phyloP scores from a whole-genome alignment of 495 filamentous ascomycete species.

The Penicillium coprophilum region DNA sequence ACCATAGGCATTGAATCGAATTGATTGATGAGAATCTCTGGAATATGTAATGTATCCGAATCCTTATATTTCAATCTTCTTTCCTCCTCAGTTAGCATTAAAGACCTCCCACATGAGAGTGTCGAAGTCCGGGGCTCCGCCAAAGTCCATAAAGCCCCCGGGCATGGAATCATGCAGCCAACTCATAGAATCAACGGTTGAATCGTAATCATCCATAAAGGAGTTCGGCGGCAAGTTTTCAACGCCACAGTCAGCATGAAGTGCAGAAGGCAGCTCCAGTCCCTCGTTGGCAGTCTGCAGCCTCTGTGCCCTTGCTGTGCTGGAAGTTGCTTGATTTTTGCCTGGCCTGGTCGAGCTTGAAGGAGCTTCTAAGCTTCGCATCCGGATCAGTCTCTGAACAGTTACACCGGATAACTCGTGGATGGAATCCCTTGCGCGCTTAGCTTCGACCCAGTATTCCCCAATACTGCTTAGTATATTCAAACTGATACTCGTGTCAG shows the following conservation, averaged over 20 bases:
- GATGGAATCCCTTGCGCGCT: slow-evolving; percentile 44
- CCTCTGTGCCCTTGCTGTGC: neutral
- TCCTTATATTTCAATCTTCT: neutral
- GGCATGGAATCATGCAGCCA: slow-evolving; percentile 33
- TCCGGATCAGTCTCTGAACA: slow-evolving; percentile 38
- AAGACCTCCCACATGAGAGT: slow-evolving; percentile 39
- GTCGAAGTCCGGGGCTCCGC: slow-evolving; percentile 37
- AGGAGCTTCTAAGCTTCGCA: slow-evolving; percentile 19
- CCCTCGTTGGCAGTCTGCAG: neutral
- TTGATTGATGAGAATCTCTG: neutral
- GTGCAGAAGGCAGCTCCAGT: neutral
- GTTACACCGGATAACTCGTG: slow-evolving; percentile 41
- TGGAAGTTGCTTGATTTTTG: neutral
- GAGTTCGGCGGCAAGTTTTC: slow-evolving; percentile 1
- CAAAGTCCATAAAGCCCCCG: slow-evolving; percentile 31
- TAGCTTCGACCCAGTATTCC: slow-evolving; percentile 48
- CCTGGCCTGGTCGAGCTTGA: neutral
- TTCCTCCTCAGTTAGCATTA: slow-evolving; percentile 10
- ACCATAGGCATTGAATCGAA: neutral
- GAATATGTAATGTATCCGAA: neutral
- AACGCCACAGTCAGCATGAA: neutral
- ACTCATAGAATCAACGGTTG: slow-evolving; percentile 19
- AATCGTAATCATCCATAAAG: slow-evolving; percentile 15
- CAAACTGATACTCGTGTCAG: slow-evolving; percentile 36
- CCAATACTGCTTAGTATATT: slow-evolving; percentile 49